Conservation (phyloP, 208 protist species). For the Crithidia acanthocephali region DNA sequence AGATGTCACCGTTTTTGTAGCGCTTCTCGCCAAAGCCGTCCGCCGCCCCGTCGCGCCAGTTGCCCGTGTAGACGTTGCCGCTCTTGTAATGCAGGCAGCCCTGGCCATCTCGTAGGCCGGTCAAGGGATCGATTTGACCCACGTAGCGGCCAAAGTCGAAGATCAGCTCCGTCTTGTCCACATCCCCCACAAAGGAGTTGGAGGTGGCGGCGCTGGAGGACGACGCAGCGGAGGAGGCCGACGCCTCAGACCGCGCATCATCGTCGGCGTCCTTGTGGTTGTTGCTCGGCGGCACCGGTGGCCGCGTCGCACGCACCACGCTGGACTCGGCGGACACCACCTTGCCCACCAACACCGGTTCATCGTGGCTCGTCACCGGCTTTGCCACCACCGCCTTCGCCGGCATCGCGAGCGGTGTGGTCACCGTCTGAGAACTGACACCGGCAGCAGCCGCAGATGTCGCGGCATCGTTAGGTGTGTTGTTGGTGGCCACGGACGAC, state of each 20-base stretch:
- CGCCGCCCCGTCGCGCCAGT: slow-evolving; percentile 64
- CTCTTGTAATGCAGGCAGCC: slow-evolving; percentile 67
- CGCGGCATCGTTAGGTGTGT: no score
- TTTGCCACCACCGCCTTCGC: not conserved
- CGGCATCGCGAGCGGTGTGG: not conserved
- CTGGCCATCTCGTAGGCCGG: slow-evolving; percentile 59
- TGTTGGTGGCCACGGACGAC: not conserved
- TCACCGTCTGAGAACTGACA: no score
- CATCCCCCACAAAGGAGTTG: slow-evolving; percentile 25
- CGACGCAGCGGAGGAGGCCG: not conserved
- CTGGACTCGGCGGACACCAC: slow-evolving; percentile 18
- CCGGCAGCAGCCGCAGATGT: no score
- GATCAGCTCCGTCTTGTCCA: slow-evolving; percentile 36
- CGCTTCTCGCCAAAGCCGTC: slow-evolving; percentile 76
- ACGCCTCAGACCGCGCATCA: slow-evolving; percentile 7
- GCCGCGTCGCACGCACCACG: not conserved
- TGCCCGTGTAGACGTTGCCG: slow-evolving; percentile 81
- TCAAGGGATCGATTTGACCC: slow-evolving; percentile 55
- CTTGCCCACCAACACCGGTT: slow-evolving; percentile 19
- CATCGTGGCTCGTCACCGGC: not conserved
- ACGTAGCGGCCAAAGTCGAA: slow-evolving; percentile 72
- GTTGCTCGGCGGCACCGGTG: not conserved
- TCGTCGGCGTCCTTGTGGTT: not conserved
- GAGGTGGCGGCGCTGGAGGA: slow-evolving; percentile 26
- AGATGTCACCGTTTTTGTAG: slow-evolving; percentile 80